Evolutionary conservation across 805 yeast species (phyloP).

Genomic region (Teunomyces stri): DNA sequence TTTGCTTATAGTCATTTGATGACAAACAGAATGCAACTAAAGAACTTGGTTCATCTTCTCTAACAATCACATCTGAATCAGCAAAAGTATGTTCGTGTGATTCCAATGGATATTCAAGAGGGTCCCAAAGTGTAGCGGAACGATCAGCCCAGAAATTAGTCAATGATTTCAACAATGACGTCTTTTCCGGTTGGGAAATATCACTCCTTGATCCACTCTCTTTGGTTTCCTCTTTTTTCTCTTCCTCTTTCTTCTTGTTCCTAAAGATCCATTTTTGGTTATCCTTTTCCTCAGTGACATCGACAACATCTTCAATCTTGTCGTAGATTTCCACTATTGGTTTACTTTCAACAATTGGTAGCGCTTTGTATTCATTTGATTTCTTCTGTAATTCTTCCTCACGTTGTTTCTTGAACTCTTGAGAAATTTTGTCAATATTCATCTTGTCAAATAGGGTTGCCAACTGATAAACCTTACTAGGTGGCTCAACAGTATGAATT

Average conservation of each 20-base stretch:
- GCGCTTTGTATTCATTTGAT: conserved; percentile 61
- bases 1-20: conserved; percentile 74
- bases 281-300: conserved; percentile 29
- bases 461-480: conserved; percentile 53
- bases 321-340: conserved; percentile 92
- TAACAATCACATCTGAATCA: conserved; percentile 87
- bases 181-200: conserved; percentile 55
- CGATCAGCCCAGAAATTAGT: conserved; percentile 97
- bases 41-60: conserved; percentile 97
- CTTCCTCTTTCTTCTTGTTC: not conserved
- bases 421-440: conserved; percentile 76
- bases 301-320: conserved; percentile 85
- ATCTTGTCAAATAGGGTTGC: conserved; percentile 69
- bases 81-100: conserved; percentile 88
- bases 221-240: conserved; percentile 1
- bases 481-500: conserved; percentile 1
- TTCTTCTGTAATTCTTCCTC: conserved; percentile 67
- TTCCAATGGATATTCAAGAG: conserved; percentile 76
- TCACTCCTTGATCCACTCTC: conserved; percentile 17
- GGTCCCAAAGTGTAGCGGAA: conserved; percentile 93
- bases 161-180: conserved; percentile 76
- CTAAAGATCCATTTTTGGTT: conserved; percentile 5
- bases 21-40: conserved; percentile 89
- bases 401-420: conserved; percentile 85
- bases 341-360: conserved; percentile 67